Base-by-base conservation (phyloP, 2,329 filamentous ascomycete species). In the Zasmidium citrigriseum region DNA sequence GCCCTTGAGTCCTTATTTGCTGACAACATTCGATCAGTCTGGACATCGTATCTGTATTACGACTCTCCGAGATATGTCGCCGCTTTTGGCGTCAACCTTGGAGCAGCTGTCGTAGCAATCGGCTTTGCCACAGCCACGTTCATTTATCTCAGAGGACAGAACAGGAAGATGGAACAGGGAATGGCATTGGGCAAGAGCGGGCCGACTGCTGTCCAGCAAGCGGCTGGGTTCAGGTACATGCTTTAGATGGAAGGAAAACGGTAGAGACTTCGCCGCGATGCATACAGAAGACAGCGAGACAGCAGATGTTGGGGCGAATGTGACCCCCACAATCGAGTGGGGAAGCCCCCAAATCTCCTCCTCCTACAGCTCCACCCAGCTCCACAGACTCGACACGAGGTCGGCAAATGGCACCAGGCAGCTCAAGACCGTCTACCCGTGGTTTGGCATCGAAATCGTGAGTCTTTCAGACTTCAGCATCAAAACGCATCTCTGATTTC, bases 191-290 rank as follows among this genome's bases (percentile, higher is more conserved):
- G 53, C 29, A 66, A 61, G 55, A 66, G 62, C 46, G 65, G 63
- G 10, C 67, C 55, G 25, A 69, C 64, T 14, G 61, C 34, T 38
- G 58, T 51, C 46, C 64, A 65, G 46, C 62, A 65, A 55, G 67
- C 56, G 25, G 58, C 61, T 23, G 68, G 68, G 12, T 70, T 70
- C 54, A 60, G 68, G 29, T 70, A 68, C 45, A 22, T 70, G 29
- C 57, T 70, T 24, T 69, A 68, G 48, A 34, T 21, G 7, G 2
- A 23, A 12, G 4, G 16, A 12, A 14, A 27, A 24, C 24, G 46
- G 27, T 25, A 11, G 22, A 25, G 22, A 12, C 21, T 25, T 16
- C 5, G n/a, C 48, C 20, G 16, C 22, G 23, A 27, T 34, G n/a
- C n/a, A n/a, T 14, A 41, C 4, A n/a, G 7, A 10, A 41, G 14